phyloP scores from a whole-genome alignment of 305 asterid genomes.

The Ilex paraguariensis region DNA sequence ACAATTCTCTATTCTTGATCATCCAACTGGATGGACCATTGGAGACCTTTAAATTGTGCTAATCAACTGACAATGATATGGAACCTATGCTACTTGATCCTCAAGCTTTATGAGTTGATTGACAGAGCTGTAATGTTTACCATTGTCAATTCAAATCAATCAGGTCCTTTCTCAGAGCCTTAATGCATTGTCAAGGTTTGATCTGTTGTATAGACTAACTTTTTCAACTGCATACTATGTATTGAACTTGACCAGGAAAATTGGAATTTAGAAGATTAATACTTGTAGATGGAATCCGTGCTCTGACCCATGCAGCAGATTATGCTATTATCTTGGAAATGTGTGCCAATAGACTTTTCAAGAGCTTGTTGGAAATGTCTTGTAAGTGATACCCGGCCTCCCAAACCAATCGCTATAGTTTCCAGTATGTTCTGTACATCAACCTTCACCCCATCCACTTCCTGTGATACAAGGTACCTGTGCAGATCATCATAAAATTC shows the following conservation, averaged over 20 bases:
- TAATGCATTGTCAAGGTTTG: too few relatives aligned
- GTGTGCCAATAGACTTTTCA: constrained; percentile 43
- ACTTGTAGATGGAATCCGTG: constrained; percentile 58
- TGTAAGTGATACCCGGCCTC: constrained; percentile 55
- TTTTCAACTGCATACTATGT: too few relatives aligned
- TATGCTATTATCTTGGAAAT: constrained; percentile 48
- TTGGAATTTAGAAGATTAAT: constrained; percentile 6
- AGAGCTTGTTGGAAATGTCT: constrained; percentile 43
- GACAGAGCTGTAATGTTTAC: too few relatives aligned
- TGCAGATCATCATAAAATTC: constrained; percentile 56
- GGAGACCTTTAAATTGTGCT: too few relatives aligned
- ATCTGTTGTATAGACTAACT: too few relatives aligned
- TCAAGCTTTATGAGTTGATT: too few relatives aligned
- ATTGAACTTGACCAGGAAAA: neutral
- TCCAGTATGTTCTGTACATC: constrained; percentile 57
- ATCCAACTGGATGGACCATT: too few relatives aligned
- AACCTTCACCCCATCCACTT: constrained; percentile 60
- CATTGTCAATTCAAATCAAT: too few relatives aligned
- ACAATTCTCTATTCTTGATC: too few relatives aligned
- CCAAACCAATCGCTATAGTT: constrained; percentile 47
- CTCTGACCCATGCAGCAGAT: constrained; percentile 62
- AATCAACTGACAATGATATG: too few relatives aligned
- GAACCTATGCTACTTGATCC: too few relatives aligned
- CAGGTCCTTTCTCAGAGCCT: too few relatives aligned
- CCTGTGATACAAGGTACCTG: constrained; percentile 43